Evolutionary conservation across 208 protist species (phyloP).

Genomic region (Leishmania tropica): DNA sequence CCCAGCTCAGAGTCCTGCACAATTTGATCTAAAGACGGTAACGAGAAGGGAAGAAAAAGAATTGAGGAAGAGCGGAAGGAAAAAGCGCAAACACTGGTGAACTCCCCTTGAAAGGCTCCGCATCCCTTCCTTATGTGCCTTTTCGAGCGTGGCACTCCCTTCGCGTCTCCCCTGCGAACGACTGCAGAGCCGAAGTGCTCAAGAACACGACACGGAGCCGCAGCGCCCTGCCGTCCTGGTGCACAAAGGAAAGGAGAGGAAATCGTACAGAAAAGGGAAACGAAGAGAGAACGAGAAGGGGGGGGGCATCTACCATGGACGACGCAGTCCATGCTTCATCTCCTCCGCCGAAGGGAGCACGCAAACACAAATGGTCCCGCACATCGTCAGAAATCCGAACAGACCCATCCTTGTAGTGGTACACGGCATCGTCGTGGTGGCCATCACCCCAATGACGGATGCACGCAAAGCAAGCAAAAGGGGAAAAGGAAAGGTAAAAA

Average conservation of each 20-base stretch:
- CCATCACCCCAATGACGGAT: background rate
- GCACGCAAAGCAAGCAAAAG: background rate
- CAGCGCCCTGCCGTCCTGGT: background rate
- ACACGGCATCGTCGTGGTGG: conserved; percentile 6
- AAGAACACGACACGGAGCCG: background rate
- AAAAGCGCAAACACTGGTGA: background rate
- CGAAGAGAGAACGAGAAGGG: background rate
- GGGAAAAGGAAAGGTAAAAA: background rate
- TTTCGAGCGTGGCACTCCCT: background rate
- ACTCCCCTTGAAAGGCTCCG: background rate
- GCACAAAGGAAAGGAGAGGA: background rate
- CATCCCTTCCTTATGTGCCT: background rate
- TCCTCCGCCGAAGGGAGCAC: background rate
- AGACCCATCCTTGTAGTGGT: conserved; percentile 11
- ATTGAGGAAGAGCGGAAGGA: background rate
- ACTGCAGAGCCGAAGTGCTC: background rate
- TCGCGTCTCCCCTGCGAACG: background rate
- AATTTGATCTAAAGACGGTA: background rate
- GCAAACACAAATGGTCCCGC: background rate
- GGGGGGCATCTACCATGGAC: background rate
- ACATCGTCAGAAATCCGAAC: conserved; percentile 2
- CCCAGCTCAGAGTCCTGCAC: background rate
- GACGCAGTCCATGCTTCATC: background rate
- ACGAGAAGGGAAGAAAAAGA: background rate
- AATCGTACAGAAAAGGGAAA: background rate